Evolutionary conservation across 352 stramenopile species (phyloP), one percentile per base, ranked within the genome.

Genomic region (Pythium apleroticum): DNA sequence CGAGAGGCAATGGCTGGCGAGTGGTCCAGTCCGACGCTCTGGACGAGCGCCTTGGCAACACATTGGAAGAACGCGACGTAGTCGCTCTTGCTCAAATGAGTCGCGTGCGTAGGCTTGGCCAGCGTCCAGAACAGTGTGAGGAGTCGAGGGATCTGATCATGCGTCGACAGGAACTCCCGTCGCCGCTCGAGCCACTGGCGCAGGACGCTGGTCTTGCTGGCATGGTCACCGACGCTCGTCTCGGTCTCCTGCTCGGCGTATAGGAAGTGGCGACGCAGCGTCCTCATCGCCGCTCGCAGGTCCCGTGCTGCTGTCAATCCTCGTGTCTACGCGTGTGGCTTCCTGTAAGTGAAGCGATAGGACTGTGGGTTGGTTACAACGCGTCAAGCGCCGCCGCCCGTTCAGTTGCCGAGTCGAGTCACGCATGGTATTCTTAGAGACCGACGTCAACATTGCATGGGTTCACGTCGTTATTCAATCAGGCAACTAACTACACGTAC

Each of bases 41-140:
- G 69, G 9, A 93, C 48, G n/a, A 93, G 64, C 19, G 81, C 73
- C 63, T 83, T 82, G 45, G 77, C 82, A 30, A 80, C 77, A 57
- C 70, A 70, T 24, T 86, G 79, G 48, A 90, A 90, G 68, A 91
- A 89, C 7, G 57, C 68, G 17, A 79, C 58, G 71, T 93, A 93
- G 22, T 72, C 59, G 5, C 60, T 35, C 8, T 65, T 49, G 56
- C 55, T 33, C 37, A 80, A 43, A 4, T 37, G 14, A 0, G 25
- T 25, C 0, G 46, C 57, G 24, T 28, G 57, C 37, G 73, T 66
- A 1, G 64, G 65, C 48, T 89, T 90, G 58, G 78, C 78, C 43
- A 90, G 59, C 59, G 87, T 79, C 80, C 80, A 90, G 46, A 90
- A 82, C 55, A 85, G 59, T 27, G 57, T 65, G 60, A 88, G 57